Base-by-base conservation (phyloP, 768 basidiomycete species). In the Hypholoma sublateritium region DNA sequence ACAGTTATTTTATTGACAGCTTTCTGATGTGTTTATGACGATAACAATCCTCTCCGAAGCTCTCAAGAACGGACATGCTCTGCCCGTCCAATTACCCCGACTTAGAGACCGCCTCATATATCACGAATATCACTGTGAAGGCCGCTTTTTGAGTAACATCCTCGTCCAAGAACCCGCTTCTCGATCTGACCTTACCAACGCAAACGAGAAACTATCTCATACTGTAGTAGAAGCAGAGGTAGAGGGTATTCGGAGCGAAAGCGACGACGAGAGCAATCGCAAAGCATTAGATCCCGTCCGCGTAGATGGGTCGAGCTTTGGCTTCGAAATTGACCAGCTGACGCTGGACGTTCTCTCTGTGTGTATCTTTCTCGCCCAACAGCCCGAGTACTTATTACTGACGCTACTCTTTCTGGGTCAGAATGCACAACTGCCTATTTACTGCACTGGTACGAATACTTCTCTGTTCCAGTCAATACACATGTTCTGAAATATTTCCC, bases 31-130 rank as follows among this genome's bases (percentile, higher is more conserved):
- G 36, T 79, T 80, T 55, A 68, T 73, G n/a, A 75, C 70, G 4
- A 61, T 77, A 25, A 67, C 74, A 16, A 74, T 77, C 46, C 63
- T 77, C 0, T 75, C 77, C 2, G 68, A 69, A 48, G 69, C 74
- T 3, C 69, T 80, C 12, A 66, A 67, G 45, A 65, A 67, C 2
- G 74, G 71, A 3, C 69, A 67, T 35, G 70, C 73, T 8, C 59
- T 80, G 19, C 77, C 76, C 13, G 69, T 74, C 1, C 72, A 73
- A 12, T 63, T 77, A 1, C 76, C 76, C 0, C 72, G 59, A 32
- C 66, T 80, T 22, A 70, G 77, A 42, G 77, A 80, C 50, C 73
- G 78, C 19, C 61, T 80, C 2, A 55, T 80, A 5, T 80, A 79
- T 60, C 77, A 80, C 49, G 76, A 77, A 56, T 64, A 64, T 43